A percentile compares a stretch with the other conserved stretches of the same genome.
Conservation (phyloP, 2,329 filamentous ascomycete species). For the Colletotrichum tanaceti region DNA sequence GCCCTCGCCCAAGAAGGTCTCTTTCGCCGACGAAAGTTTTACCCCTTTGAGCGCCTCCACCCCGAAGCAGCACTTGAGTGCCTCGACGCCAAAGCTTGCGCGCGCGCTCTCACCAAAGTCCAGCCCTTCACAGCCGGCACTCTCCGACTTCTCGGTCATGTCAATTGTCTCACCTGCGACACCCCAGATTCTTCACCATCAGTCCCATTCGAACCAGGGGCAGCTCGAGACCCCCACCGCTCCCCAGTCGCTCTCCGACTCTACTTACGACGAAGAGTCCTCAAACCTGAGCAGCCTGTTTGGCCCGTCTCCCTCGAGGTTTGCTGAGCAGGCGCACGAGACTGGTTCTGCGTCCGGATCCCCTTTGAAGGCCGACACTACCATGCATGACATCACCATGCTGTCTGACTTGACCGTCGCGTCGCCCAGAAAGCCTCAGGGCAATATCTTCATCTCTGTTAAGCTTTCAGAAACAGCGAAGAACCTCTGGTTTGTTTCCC, state of each 20-base stretch:
- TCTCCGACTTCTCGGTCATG: conserved; percentile 26
- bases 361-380: conserved; percentile 24
- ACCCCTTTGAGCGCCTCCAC: conserved; percentile 9
- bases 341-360: conserved; percentile 9
- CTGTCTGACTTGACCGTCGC: conserved; percentile 26
- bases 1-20: conserved; percentile 31
- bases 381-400: conserved; percentile 34
- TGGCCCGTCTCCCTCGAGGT: background rate
- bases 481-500: background rate
- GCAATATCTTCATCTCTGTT: background rate
- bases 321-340: background rate
- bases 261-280: background rate
- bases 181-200: background rate
- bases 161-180: conserved; percentile 22
- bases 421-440: background rate
- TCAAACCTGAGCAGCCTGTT: background rate
- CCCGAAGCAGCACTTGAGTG: background rate
- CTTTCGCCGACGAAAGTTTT: conserved; percentile 31
- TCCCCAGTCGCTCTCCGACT: conserved; percentile 10
- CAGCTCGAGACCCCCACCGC: background rate
- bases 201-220: background rate
- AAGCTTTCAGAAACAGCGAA: conserved; percentile 15
- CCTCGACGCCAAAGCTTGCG: conserved; percentile 14
- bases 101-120: conserved; percentile 16
- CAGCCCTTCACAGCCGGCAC: conserved; percentile 21